Base-by-base conservation (phyloP, 2,329 filamentous ascomycete genomes). In the Pyrenochaeta sp. region DNA sequence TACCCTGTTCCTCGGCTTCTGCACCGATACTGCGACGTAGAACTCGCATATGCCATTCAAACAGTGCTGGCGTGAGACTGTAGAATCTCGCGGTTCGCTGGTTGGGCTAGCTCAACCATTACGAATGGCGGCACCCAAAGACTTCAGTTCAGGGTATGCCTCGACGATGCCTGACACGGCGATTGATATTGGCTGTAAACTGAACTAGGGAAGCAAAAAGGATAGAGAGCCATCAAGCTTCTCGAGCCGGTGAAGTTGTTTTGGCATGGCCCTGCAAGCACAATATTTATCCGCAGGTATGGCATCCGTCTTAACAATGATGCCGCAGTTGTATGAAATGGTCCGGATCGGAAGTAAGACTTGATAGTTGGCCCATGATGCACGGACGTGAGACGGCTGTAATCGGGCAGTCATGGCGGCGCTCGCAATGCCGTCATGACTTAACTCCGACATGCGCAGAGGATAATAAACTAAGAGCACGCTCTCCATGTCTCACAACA, bases 401-500 rank as follows among this genome's bases (percentile, higher is more conserved):
- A 47, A 54, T 58, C 54, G 54, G 36, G 36, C 18, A 39, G 21
- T 23, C 4, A 9, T 39, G 2, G 20, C 18, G 56, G 49, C 59
- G 50, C 39, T 45, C 42, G 51, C 54, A 46, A 66, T 66, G 63
- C 63, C 63, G 63, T 66, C 63, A 66, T 66, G 56, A 65, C 57
- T 64, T 44, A 45, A 46, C 35, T 49, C 51, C 31, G 61, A 56
- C 32, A 45, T 51, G 44, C 54, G 47, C 54, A 35, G 52, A 55
- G 54, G 56, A 45, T 40, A 37, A 45, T 40, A 37, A 42, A 20
- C 39, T 53, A 21, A 46, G 31, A 45, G 45, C 21, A 33, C 23
- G 27, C 21, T 51, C 49, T 41, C 29, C 49, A 63, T 63, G 57
- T 40, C 51, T 77, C 76, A n/a, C 76, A 69, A 47, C 69, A 69